phyloP scores from a whole-genome alignment of 164 flowering plant genomes.

The Macadamia integrifolia region DNA sequence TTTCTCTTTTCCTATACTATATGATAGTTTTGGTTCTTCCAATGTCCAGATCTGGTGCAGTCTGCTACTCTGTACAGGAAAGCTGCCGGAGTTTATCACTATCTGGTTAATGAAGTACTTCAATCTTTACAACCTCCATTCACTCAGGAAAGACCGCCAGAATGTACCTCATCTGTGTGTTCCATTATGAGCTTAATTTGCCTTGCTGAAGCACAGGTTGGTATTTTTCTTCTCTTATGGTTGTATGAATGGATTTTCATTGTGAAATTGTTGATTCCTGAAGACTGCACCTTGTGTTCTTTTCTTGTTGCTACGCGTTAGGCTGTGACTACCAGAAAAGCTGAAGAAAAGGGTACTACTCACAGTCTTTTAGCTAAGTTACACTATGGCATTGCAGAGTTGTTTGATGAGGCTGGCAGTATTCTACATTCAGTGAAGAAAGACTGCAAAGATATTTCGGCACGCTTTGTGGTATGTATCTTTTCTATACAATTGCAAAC shows the following conservation, averaged over 20 bases:
- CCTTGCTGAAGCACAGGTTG: constrained; percentile 77
- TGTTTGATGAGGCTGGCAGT: constrained; percentile 41
- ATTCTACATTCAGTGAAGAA: constrained; percentile 21
- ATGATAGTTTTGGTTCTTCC: constrained; percentile 2
- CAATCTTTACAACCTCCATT: constrained; percentile 24
- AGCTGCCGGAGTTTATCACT: constrained; percentile 63
- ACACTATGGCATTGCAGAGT: constrained; percentile 45
- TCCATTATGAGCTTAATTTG: constrained; percentile 53
- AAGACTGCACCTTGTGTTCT: background rate
- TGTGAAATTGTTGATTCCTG: background rate
- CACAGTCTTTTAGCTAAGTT: constrained; percentile 51
- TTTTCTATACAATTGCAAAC: background rate
- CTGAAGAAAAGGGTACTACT: constrained; percentile 50
- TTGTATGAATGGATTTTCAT: background rate
- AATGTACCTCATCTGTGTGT: constrained; percentile 30
- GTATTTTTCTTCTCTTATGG: background rate
- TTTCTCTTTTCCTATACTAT: background rate
- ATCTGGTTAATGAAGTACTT: constrained; percentile 44
- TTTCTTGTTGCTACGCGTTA: constrained; percentile 11
- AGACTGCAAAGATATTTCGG: constrained; percentile 42
- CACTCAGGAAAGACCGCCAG: constrained; percentile 50
- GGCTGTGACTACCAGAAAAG: constrained; percentile 54
- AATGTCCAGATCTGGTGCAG: constrained; percentile 47
- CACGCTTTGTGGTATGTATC: constrained; percentile 38
- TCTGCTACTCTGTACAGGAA: constrained; percentile 53